Conservation (phyloP, 2,329 filamentous ascomycete species). For the Botrytis cinerea region DNA sequence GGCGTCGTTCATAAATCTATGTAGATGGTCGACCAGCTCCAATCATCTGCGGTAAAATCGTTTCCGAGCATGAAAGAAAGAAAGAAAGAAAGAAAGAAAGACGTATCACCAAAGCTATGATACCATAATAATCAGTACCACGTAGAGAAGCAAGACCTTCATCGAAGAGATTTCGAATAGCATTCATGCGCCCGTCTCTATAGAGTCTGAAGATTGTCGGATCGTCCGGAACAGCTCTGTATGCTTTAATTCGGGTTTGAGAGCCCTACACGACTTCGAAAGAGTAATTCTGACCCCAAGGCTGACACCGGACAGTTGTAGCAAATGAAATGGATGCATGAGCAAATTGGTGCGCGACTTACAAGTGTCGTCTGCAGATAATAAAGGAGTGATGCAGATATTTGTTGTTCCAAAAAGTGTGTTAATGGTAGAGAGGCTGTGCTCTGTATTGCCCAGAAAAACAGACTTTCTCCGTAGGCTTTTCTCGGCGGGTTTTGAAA, state of each 20-base stretch:
- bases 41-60: neutral
- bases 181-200: neutral
- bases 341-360: neutral
- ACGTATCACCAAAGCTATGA: neutral
- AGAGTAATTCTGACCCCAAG: neutral
- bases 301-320: neutral
- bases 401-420: neutral
- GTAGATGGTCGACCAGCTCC: neutral
- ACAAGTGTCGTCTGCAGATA: neutral
- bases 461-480: neutral
- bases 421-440: neutral
- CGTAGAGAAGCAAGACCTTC: neutral
- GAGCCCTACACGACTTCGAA: neutral
- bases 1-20: neutral
- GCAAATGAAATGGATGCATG: neutral
- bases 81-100: neutral
- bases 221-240: neutral
- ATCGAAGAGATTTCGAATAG: neutral
- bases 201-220: neutral
- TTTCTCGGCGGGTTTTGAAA: neutral
- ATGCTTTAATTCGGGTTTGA: neutral
- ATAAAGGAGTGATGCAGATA: neutral
- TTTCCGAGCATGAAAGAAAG: neutral
- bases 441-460: neutral
- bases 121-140: neutral